phyloP scores from a whole-genome alignment of 345 rosid genomes.

The Citrus cavaleriei region DNA sequence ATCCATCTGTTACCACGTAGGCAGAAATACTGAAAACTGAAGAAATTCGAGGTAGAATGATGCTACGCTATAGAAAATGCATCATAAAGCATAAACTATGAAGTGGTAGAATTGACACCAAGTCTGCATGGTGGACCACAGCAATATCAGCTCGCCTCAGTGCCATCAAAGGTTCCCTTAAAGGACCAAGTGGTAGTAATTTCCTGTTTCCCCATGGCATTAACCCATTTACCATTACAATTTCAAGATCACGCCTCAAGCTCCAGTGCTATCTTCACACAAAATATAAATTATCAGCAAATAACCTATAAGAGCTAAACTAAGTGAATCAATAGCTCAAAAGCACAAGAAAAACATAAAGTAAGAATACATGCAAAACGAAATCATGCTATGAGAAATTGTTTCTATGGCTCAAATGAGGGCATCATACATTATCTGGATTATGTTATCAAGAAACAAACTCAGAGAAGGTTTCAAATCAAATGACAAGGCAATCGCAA shows the following conservation, averaged over 20 bases:
- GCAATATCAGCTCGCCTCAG: constrained; percentile 59
- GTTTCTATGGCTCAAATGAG: too few species aligned
- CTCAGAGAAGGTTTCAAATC: not conserved
- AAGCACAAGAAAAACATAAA: not conserved
- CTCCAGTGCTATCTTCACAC: constrained; percentile 70
- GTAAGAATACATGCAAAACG: not conserved
- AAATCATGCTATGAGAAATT: not conserved
- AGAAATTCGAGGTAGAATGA: not conserved
- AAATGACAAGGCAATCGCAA: constrained; percentile 1
- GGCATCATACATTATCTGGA: not conserved
- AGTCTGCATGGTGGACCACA: constrained; percentile 61
- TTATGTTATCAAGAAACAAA: not conserved
- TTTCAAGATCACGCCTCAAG: constrained; percentile 69
- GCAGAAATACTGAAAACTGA: not conserved
- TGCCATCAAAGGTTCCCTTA: constrained; percentile 71
- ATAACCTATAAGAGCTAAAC: not conserved
- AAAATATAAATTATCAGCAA: constrained; percentile 16
- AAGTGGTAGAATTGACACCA: constrained; percentile 34
- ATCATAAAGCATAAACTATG: not conserved
- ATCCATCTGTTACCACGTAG: not conserved
- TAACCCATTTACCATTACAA: constrained; percentile 80
- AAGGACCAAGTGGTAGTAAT: constrained; percentile 74
- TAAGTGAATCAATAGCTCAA: not conserved
- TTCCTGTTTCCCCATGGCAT: constrained; percentile 71
- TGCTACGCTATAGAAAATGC: not conserved